Conservation (phyloP, 345 rosid species). For the Cardamine resedifolia region DNA sequence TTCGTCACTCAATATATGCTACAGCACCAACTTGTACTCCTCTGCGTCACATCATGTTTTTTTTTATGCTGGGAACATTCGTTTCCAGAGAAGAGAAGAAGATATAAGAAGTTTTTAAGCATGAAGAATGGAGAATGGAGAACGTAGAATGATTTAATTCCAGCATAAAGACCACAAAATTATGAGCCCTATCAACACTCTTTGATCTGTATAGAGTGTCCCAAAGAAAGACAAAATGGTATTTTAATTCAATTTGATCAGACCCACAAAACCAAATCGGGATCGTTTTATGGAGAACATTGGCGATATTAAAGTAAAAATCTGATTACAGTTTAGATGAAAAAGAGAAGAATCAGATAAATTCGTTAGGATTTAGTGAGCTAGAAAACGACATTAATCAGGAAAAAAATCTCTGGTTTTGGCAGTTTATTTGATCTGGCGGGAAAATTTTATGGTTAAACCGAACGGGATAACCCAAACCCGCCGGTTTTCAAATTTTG, state of each 20-base stretch:
- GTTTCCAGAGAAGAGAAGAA: conserved; percentile 7
- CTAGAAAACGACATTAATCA: too few relatives aligned
- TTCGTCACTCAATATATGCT: conserved; percentile 31
- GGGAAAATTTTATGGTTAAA: not conserved
- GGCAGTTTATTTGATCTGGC: conserved; percentile 9
- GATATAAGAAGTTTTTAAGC: not conserved
- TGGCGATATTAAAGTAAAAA: not conserved
- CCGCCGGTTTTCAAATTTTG: not conserved
- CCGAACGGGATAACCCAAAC: not conserved
- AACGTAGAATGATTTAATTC: not conserved
- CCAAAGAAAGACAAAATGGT: too few relatives aligned
- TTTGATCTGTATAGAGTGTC: not conserved
- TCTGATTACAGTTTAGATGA: not conserved
- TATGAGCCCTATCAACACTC: not conserved
- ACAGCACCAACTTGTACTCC: conserved; percentile 13
- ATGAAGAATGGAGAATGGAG: not conserved
- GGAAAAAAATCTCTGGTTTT: not conserved
- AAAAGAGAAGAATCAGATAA: too few relatives aligned
- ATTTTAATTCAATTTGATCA: not conserved
- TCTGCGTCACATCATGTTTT: conserved; percentile 15
- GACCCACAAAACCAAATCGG: not conserved
- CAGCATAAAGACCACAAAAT: not conserved
- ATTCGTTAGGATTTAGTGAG: too few relatives aligned
- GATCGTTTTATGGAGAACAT: not conserved
- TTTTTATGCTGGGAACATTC: conserved; percentile 26